These are phyloP conservation scores for Papiliotrema fonsecae DNA, from an alignment of 1,284 basidiomycete genomes.

Conservation along the genomic window DNA sequence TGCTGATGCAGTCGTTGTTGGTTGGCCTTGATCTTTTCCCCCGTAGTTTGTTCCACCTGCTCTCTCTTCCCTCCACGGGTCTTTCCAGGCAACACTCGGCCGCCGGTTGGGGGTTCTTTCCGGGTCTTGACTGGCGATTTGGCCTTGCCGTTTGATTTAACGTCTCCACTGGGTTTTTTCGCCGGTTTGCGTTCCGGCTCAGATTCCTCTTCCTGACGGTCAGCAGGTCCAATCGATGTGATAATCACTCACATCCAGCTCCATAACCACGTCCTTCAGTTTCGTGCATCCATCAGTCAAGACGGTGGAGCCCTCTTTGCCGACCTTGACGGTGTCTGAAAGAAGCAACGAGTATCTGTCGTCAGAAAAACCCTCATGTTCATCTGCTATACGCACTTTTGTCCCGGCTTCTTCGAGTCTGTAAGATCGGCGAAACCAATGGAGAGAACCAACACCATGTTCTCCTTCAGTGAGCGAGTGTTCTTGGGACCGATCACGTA, in stretches of 20 bases:
- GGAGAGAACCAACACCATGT: slow-evolving; percentile 80
- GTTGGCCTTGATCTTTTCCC: slow-evolving; percentile 74
- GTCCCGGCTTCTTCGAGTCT: slow-evolving; percentile 61
- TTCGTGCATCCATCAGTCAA: slow-evolving; percentile 80
- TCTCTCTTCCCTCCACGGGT: slow-evolving; percentile 70
- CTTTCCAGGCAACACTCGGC: slow-evolving; percentile 77
- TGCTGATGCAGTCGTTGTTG: slow-evolving; percentile 77
- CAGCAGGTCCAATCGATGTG: background rate
- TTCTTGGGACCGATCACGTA: slow-evolving; percentile 83
- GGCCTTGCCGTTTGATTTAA: slow-evolving; percentile 39
- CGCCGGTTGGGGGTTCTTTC: slow-evolving; percentile 53
- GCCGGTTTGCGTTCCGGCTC: slow-evolving; percentile 44
- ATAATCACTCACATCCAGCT: slow-evolving; percentile 51
- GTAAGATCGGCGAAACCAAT: slow-evolving; percentile 79
- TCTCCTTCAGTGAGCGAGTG: slow-evolving; percentile 61
- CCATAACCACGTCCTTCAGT: slow-evolving; percentile 83
- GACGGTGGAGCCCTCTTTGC: slow-evolving; percentile 61
- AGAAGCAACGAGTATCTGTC: slow-evolving; percentile 81
- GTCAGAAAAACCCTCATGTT: background rate
- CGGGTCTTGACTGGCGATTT: slow-evolving; percentile 33
- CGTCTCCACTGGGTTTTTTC: slow-evolving; percentile 51
- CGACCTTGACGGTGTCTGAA: slow-evolving; percentile 81
- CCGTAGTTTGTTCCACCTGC: slow-evolving; percentile 64
- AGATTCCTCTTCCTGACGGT: slow-evolving; percentile 24
- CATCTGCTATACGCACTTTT: slow-evolving; percentile 57